phyloP scores from a whole-genome alignment of 1,284 basidiomycete genomes.

The Ceratobasidium sp. region DNA sequence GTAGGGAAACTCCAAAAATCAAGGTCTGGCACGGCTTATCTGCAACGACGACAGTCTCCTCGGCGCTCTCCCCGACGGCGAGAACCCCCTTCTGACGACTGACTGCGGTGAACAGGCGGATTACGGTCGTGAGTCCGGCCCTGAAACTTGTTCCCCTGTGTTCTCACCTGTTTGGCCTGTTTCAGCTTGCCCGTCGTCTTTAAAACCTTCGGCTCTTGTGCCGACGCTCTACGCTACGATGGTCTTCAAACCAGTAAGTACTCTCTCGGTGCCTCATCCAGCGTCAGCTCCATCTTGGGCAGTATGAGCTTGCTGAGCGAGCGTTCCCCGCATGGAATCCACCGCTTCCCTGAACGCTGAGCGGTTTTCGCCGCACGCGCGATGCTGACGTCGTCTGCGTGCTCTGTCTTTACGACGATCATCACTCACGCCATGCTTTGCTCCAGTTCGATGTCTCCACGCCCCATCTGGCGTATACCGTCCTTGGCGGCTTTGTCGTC shows the following conservation, averaged over 20 bases:
- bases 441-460: slow-evolving; percentile 72
- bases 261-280: not conserved
- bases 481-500: slow-evolving; percentile 84
- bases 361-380: slow-evolving; percentile 31
- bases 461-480: slow-evolving; percentile 82
- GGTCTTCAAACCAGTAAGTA: slow-evolving; percentile 26
- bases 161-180: slow-evolving; percentile 22
- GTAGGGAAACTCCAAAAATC: not conserved
- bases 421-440: slow-evolving; percentile 44
- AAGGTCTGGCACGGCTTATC: not conserved
- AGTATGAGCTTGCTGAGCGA: slow-evolving; percentile 18
- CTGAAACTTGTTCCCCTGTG: not conserved
- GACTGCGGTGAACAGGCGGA: not conserved
- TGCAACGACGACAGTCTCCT: slow-evolving; percentile 2
- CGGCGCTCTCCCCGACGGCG: not conserved
- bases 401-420: not conserved
- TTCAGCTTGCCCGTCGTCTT: slow-evolving; percentile 4
- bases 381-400: slow-evolving; percentile 2
- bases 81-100: not conserved
- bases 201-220: slow-evolving; percentile 34
- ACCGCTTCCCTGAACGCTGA: slow-evolving; percentile 27
- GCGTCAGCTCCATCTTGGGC: slow-evolving; percentile 5
- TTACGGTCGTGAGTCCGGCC: slow-evolving; percentile 21
- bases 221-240: slow-evolving; percentile 1
- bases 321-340: slow-evolving; percentile 10